Evolutionary conservation across 768 basidiomycete species (phyloP), one percentile per base, ranked within the genome.

Genomic region (Pholiota microspora): DNA sequence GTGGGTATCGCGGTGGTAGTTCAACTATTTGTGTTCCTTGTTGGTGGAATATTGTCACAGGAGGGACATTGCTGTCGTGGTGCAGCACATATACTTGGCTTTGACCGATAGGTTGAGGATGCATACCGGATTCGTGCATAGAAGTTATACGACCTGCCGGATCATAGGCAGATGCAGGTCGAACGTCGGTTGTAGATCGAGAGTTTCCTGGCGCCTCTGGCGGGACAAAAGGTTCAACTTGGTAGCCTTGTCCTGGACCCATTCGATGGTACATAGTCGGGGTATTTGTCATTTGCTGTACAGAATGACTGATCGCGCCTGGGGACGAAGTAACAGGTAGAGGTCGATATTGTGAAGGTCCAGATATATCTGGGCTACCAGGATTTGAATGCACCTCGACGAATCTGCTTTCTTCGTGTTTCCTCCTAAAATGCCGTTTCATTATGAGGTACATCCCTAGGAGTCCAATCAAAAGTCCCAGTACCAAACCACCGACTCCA

Each of bases 11-110:
- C 4, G 83, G 83, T 6, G 83, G 84, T 8, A 86, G 71, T 67
- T 86, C 84, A 8, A 83, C 79, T 5, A 85, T 78, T 55, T 80
- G 72, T 7, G 81, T 77, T 13, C 82, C 83, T 42, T 77, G 74
- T 50, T 74, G 71, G 50, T 81, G 78, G 59, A 78, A 83, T 16
- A 83, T 80, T 2, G 82, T 81, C 35, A 86, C 79, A 0, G 84
- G 84, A 15, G 82, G 67, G 13, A 75, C 64, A 9, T 82, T 79
- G n/a, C 73, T 75, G 59, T 85, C 83, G 59, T 84, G 83, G 58
- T 84, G 84, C 28, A 86, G 75, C 35, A 84, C 80, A 57, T 84
- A 84, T 7, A 83, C 76, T 63, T 72, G 72, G 38, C 59, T 35
- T 21, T 51, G 45, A 46, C 45, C 29, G 25, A 56, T 34, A 27